phyloP scores from a whole-genome alignment of 2,329 filamentous ascomycete genomes.

The Aspergillus udagawae region DNA sequence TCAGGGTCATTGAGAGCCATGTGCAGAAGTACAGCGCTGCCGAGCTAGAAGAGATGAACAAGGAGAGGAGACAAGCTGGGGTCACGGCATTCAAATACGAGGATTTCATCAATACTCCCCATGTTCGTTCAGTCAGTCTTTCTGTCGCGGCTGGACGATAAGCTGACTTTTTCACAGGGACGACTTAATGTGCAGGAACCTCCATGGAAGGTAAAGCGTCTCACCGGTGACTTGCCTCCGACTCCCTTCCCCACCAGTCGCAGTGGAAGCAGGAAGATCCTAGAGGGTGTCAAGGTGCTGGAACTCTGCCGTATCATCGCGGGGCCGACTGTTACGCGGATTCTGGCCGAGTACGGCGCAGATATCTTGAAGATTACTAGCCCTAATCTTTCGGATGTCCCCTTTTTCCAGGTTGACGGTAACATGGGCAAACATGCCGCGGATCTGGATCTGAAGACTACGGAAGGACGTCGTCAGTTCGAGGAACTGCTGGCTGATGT shows the following conservation, averaged over 20 bases:
- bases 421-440: conserved; percentile 68
- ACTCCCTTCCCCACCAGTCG: conserved; percentile 27
- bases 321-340: conserved; percentile 65
- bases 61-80: conserved; percentile 55
- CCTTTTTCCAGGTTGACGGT: conserved; percentile 68
- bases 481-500: conserved; percentile 57
- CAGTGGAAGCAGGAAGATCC: conserved; percentile 28
- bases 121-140: conserved; percentile 41
- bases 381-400: conserved; percentile 64
- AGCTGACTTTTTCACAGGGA: conserved; percentile 16
- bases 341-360: conserved; percentile 67
- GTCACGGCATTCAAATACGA: conserved; percentile 57
- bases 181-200: conserved; percentile 34
- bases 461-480: conserved; percentile 52
- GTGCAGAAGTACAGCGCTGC: conserved; percentile 52
- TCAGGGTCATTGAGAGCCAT: conserved; percentile 56
- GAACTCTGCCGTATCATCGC: conserved; percentile 73
- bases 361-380: conserved; percentile 69
- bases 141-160: background rate
- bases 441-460: conserved; percentile 59
- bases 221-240: conserved; percentile 25
- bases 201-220: conserved; percentile 31
- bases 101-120: conserved; percentile 54
- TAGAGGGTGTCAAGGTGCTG: conserved; percentile 64
- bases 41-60: conserved; percentile 59